Evolutionary conservation across 2,329 filamentous ascomycete species (phyloP).

Genomic region (Epichloe sylvatica): DNA sequence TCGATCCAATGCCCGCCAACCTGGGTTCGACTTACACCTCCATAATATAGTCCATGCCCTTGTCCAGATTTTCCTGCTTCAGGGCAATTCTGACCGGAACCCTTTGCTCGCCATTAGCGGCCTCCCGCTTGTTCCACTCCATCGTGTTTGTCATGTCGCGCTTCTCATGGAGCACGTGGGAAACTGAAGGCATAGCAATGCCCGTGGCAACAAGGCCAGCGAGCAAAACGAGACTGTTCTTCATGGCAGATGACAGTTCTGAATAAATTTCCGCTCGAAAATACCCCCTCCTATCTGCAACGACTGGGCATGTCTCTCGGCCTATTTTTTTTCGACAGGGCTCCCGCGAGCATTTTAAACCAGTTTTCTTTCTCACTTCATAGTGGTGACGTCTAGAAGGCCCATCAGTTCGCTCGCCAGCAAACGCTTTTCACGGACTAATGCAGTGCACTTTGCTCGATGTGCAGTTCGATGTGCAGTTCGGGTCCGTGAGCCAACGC

Average conservation of each 20-base stretch:
- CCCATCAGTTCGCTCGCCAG: too few relatives aligned
- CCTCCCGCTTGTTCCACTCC: constrained; percentile 14
- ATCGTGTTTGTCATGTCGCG: constrained; percentile 8
- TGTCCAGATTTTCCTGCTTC: constrained; percentile 31
- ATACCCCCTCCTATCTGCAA: neutral
- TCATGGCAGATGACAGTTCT: constrained; percentile 7
- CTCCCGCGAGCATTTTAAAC: neutral
- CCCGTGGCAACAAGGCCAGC: constrained; percentile 9
- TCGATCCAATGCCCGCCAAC: neutral
- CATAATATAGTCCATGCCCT: constrained; percentile 28
- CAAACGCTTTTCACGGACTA: too few relatives aligned
- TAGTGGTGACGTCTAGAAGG: too few relatives aligned
- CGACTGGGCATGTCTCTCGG: neutral
- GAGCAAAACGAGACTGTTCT: constrained; percentile 8
- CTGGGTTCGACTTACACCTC: constrained; percentile 18
- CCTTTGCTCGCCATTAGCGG: constrained; percentile 8
- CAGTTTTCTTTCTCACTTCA: neutral
- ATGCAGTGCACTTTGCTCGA: too few relatives aligned
- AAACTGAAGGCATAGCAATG: constrained; percentile 7
- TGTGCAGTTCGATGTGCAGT: neutral
- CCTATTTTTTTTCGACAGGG: neutral
- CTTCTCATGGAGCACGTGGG: constrained; percentile 21
- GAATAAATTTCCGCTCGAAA: neutral
- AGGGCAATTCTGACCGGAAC: constrained; percentile 30
- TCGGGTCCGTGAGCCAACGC: neutral